Base-by-base conservation (phyloP, 2,329 filamentous ascomycete genomes). In the Teratosphaeriaceae sp. region DNA sequence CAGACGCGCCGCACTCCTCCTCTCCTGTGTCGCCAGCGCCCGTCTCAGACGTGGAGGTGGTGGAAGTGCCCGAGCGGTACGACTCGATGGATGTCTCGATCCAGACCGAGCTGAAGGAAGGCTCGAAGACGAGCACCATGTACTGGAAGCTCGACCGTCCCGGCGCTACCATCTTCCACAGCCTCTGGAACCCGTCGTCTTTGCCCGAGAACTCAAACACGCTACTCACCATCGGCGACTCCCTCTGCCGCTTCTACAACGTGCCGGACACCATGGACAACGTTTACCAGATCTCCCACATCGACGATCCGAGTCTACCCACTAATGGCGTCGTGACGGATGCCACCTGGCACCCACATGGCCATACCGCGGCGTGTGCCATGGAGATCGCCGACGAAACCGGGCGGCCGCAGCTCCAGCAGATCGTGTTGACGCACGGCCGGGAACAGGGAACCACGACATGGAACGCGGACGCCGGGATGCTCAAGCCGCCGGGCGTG, bases 311-410 rank as follows among this genome's bases (percentile, higher is more conserved):
- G 15, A 43, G 50, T 20, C 36, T 63, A 36, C 50, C 52, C 9
- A 37, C 49, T 3, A 49, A 56, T 22, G 54, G 55, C 7, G 46
- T 51, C 15, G 53, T 64, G 13, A 63, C 60, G 7, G 61, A 60
- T 20, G 46, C 49, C 7, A 51, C 58, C n/a, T 65, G 62, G 62
- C 60, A 60, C 47, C 60, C 60, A 5, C 52, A 54, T 20, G 62
- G 60, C 4, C 50, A 53, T 19, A 56, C 54, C 27, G 55, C 53
- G 12, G 54, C 53, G 2, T 63, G 53, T 40, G 61, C 59, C 9
- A 38, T 61, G 7, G 54, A 63, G 15, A n/a, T n/a, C n/a, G 42
- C 47, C n/a, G 53, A 52, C 21, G 57, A 50, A n/a, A n/a, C n/a
- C 3, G 45, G 46, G 16, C 15, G 16, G 19, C 20, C 13, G 24